Evolutionary conservation across 1,284 basidiomycete genomes (phyloP).

Genomic region (Xerocomus minutiporus): DNA sequence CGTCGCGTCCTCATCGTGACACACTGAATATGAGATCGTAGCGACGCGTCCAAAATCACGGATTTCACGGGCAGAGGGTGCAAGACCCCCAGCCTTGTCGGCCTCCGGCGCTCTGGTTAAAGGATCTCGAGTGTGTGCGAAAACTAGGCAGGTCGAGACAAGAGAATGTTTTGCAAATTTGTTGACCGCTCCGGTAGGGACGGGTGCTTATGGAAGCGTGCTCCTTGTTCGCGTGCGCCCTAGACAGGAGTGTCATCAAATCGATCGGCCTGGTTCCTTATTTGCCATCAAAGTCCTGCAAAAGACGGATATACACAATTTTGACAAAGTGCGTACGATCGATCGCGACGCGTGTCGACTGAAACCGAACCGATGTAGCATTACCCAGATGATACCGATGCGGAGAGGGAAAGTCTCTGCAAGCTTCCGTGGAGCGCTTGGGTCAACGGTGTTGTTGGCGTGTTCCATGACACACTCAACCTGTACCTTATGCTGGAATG

Average conservation of each 20-base stretch:
- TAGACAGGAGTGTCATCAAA: conserved; percentile 19
- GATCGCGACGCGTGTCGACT: conserved; percentile 1
- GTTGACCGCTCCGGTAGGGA: conserved; percentile 28
- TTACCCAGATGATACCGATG: conserved; percentile 29
- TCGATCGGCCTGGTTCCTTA: conserved; percentile 30
- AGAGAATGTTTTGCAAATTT: neutral
- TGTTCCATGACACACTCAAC: conserved; percentile 43
- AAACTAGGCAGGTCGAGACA: conserved; percentile 33
- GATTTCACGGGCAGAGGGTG: conserved; percentile 5
- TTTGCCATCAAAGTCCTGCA: conserved; percentile 43
- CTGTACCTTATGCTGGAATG: conserved; percentile 49
- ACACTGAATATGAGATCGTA: conserved; percentile 7
- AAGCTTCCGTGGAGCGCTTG: conserved; percentile 51
- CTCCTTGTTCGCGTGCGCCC: conserved; percentile 36
- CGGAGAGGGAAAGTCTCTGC: conserved; percentile 39
- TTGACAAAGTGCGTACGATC: conserved; percentile 27
- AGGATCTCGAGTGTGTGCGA: conserved; percentile 39
- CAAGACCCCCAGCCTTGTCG: conserved; percentile 22
- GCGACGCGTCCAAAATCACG: conserved; percentile 11
- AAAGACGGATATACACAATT: conserved; percentile 31
- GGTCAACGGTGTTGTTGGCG: conserved; percentile 40
- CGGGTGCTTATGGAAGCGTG: conserved; percentile 39
- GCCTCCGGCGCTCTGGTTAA: conserved; percentile 32
- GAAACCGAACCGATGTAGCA: conserved; percentile 12
- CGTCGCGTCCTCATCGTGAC: neutral